Conservation (phyloP, 768 basidiomycete species). For the Chlorophyllum brunneum region DNA sequence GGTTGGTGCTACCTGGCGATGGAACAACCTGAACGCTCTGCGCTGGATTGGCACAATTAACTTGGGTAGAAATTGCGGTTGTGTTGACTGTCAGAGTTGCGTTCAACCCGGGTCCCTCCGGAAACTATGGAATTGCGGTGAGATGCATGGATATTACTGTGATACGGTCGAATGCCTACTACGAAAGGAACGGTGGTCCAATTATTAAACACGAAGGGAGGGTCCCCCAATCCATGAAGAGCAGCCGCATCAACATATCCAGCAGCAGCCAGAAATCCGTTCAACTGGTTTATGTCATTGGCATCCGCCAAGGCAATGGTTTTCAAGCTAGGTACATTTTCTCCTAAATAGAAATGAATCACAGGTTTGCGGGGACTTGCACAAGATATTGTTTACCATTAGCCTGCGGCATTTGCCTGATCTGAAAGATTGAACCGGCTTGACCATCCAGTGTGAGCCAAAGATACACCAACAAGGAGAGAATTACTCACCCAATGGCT, state of each 20-base stretch:
- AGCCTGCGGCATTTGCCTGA: conserved; percentile 24
- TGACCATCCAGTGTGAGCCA: conserved; percentile 11
- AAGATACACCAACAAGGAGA: conserved; percentile 12
- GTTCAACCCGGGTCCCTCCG: conserved; percentile 40
- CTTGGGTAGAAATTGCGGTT: conserved; percentile 42
- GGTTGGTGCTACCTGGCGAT: conserved; percentile 18
- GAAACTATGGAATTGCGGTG: conserved; percentile 31
- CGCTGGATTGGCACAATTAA: conserved; percentile 43
- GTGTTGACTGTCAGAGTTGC: conserved; percentile 50
- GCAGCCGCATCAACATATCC: conserved; percentile 49
- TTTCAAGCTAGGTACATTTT: conserved; percentile 36
- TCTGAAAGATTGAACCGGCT: conserved; percentile 42
- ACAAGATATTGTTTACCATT: conserved; percentile 16
- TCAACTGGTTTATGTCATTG: conserved; percentile 40
- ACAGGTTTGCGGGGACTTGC: not conserved
- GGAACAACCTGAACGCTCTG: conserved; percentile 18
- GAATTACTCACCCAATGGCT: conserved; percentile 48
- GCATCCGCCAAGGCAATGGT: conserved; percentile 41
- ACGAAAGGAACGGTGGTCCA: conserved; percentile 57
- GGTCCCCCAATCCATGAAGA: conserved; percentile 44
- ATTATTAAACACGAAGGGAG: conserved; percentile 46
- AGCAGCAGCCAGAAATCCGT: conserved; percentile 55
- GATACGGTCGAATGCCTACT: conserved; percentile 26
- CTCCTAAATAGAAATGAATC: conserved; percentile 21
- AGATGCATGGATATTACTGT: not conserved